phyloP scores from a whole-genome alignment of 169 alveolate species.

The Eimeria praecox region DNA sequence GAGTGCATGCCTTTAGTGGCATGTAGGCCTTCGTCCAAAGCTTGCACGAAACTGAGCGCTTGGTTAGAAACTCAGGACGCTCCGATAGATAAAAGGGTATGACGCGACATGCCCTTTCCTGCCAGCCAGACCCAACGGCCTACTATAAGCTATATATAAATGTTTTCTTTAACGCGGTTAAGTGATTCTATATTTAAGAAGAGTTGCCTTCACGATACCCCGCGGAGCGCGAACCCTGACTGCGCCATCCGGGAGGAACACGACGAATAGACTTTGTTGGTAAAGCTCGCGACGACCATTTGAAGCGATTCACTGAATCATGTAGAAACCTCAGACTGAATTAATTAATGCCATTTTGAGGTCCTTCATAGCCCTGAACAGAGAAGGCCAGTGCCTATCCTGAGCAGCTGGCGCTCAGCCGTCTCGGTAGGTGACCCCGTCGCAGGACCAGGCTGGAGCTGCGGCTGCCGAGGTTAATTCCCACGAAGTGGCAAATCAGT shows the following conservation, averaged over 20 bases:
- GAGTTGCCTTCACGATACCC: no score
- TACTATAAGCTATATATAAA: no score
- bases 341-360: neutral
- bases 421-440: constrained; percentile 78
- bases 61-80: no score
- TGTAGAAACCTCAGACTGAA: neutral
- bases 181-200: no score
- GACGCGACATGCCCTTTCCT: no score
- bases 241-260: neutral
- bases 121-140: no score
- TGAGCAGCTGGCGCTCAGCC: constrained; percentile 14
- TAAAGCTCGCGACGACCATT: neutral
- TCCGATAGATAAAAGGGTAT: no score
- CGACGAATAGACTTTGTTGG: neutral
- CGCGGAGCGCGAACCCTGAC: constrained; percentile 2
- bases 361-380: neutral
- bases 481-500: neutral
- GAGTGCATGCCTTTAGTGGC: no score
- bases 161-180: no score
- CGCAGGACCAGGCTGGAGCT: neutral
- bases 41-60: no score
- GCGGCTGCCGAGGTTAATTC: neutral
- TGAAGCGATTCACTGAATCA: neutral
- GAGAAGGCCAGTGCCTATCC: constrained; percentile 56
- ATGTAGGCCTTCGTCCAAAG: no score